Evolutionary conservation across 495 filamentous ascomycete genomes (phyloP), one percentile per base, ranked within the genome.

Genomic region (Penicillium cosmopolitanum): DNA sequence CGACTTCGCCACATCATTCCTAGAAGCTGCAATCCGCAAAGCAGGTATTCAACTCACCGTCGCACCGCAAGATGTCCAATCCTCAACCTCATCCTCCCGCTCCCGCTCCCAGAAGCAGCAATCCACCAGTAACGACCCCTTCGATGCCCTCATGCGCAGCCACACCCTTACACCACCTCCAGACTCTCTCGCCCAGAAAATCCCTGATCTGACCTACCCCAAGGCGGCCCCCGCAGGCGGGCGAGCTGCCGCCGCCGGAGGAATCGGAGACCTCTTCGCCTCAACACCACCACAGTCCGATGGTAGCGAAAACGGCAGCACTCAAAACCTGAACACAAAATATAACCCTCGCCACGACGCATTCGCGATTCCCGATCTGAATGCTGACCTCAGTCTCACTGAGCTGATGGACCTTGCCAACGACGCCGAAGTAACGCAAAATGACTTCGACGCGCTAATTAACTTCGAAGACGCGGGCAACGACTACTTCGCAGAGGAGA

Each of bases 21-120:
- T 97, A 19, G 88, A 95, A 65, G 90, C 90, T 5, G 91, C 91
- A 0, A 88, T 93, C 51, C 84, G 88, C 58, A 93, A 93, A 73
- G 91, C 89, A 1, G 85, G 87, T 56, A 91, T 92, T 56, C 76
- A 79, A 51, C 72, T 80, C 38, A 76, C 72, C 9, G 71, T 77
- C 44, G 63, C 76, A n/a, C 71, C 77, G 5, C 72, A 74, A 56
- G 76, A 77, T 34, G 64, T 77, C 34, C 74, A 77, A 28, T 60
- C 68, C n/a, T 31, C 68, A 12, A 8, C 23, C 23, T 23, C 23
- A 4, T 23, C 28, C 28, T 58, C 56, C 15, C 60, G 63, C 12
- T 16, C 55, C 36, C 63, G 56, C 16, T 16, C 42, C 16, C 15
- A 44, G 16, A 16, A 44, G 31, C 44, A 44, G 43, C 66, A 19